Conservation (phyloP, 805 yeast species). For the Metschnikowia amazonensis region DNA sequence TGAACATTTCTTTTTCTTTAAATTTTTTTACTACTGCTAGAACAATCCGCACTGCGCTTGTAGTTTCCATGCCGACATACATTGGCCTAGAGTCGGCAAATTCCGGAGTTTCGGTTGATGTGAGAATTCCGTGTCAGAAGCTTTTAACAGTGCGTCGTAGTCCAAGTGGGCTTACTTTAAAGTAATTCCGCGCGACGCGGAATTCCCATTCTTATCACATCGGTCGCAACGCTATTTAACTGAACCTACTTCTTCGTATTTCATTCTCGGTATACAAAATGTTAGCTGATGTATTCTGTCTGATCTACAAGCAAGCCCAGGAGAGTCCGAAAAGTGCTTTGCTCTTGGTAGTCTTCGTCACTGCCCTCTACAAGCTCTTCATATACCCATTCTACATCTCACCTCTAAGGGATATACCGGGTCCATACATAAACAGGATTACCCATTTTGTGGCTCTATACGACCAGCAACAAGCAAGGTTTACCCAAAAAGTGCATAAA, state of each 20-base stretch:
- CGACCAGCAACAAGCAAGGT: slow-evolving; percentile 43
- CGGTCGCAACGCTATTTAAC: neutral
- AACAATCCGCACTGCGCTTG: neutral
- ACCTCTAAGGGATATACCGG: slow-evolving; percentile 53
- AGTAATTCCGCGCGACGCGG: slow-evolving; percentile 6
- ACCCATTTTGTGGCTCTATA: slow-evolving; percentile 33
- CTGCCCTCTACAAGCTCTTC: slow-evolving; percentile 28
- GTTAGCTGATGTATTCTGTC: slow-evolving; percentile 9
- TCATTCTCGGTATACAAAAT: neutral
- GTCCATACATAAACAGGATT: slow-evolving; percentile 51
- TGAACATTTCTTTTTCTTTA: too few species aligned
- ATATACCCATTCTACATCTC: slow-evolving; percentile 47
- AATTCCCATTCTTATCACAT: slow-evolving; percentile 3
- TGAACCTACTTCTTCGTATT: neutral
- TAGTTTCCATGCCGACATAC: neutral
- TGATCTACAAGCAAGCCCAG: neutral
- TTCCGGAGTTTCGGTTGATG: neutral
- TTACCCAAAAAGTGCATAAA: slow-evolving; percentile 39
- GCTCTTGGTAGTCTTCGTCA: slow-evolving; percentile 17
- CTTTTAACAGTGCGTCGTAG: neutral
- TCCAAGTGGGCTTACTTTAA: neutral
- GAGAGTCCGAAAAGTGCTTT: slow-evolving; percentile 4
- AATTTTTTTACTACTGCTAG: neutral
- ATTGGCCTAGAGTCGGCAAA: neutral
- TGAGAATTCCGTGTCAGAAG: neutral